Percentiles rank a stretch among this genome's conserved stretches.
These are phyloP conservation scores for Rhododendron ferrugineum DNA, from an alignment of 148 eudicot genomes.

Conservation along the genomic window DNA sequence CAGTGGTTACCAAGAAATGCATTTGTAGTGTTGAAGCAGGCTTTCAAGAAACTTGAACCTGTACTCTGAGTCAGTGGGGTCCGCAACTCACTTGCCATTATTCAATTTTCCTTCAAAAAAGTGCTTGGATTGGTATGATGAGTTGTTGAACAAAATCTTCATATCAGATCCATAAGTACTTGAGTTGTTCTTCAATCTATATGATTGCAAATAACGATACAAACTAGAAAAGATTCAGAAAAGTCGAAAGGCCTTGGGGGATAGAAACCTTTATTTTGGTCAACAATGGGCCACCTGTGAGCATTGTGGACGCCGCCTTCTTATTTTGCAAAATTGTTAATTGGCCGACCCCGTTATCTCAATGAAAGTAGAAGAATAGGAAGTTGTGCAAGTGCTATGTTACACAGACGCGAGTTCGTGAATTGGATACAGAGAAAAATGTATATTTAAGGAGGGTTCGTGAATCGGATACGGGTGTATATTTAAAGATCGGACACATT, in stretches of 20 bases:
- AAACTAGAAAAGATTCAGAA: neutral
- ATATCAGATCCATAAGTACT: no score
- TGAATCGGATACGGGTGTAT: no score
- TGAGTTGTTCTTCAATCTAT: neutral
- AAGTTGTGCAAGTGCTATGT: neutral
- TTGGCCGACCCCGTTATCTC: neutral
- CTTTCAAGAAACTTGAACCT: constrained; percentile 32
- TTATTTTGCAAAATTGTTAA: neutral
- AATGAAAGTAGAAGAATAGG: neutral
- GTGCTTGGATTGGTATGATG: neutral
- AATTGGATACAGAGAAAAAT: no score
- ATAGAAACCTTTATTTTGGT: neutral
- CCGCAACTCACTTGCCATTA: constrained; percentile 19
- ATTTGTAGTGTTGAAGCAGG: constrained; percentile 34
- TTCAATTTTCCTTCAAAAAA: neutral
- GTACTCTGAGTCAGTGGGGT: constrained; percentile 15
- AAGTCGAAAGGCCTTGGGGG: neutral
- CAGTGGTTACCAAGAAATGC: constrained; percentile 29
- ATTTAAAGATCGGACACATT: no score
- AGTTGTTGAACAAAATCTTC: neutral
- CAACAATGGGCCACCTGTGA: neutral
- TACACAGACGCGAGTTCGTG: no score
- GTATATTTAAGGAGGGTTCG: no score
- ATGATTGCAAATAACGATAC: neutral
- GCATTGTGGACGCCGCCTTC: neutral